Percentiles rank a stretch among this genome's conserved stretches.
phyloP scores from a whole-genome alignment of 106 monocot genomes.

The Dendrobium catenatum region DNA sequence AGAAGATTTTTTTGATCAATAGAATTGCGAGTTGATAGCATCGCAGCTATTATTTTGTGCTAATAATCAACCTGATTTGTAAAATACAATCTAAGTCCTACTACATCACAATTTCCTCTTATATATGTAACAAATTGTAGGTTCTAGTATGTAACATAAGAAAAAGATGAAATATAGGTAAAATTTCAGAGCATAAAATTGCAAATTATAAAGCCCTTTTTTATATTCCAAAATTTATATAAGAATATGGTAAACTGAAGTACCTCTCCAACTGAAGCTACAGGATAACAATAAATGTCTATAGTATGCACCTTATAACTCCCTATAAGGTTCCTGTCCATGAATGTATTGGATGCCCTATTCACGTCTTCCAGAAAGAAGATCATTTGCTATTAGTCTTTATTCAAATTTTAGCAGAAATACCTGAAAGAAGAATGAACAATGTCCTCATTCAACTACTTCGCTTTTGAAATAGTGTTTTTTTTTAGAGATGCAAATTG shows the following conservation, averaged over 20 bases:
- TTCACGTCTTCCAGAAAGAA: neutral
- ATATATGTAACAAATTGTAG: no score
- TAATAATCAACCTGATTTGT: no score
- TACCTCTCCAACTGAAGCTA: neutral
- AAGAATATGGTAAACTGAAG: neutral
- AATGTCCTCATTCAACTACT: conserved; percentile 9
- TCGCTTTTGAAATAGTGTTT: neutral
- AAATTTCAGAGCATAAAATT: neutral
- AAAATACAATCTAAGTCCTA: no score
- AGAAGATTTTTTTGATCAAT: no score
- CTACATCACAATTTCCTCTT: no score
- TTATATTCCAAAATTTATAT: neutral
- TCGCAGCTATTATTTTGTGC: no score
- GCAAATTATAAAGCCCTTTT: neutral
- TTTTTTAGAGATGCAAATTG: no score
- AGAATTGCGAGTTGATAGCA: no score
- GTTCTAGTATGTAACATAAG: neutral
- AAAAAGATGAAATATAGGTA: neutral
- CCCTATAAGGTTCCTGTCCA: neutral
- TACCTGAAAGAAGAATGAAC: neutral
- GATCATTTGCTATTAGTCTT: neutral
- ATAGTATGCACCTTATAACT: neutral
- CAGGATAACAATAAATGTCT: neutral
- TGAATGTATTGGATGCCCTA: neutral
- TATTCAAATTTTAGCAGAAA: neutral